A percentile compares a stretch with the other conserved stretches of the same genome.
phyloP scores from a whole-genome alignment of 1,139 yeast genomes.

The Saccharomyces hybrid region DNA sequence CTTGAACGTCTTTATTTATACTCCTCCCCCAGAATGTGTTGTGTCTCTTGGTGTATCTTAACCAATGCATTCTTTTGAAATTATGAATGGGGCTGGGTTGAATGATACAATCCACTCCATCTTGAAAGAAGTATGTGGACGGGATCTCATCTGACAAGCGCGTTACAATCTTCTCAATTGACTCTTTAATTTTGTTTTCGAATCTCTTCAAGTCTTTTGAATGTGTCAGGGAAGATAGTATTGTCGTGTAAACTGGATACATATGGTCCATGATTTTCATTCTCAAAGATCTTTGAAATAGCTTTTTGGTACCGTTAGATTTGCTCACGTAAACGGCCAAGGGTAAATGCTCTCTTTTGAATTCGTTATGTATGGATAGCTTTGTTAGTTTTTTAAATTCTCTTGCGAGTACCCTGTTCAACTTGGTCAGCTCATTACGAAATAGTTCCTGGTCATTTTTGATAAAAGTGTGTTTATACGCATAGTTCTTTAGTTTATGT shows the following conservation, averaged over 20 bases:
- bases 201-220: conserved; percentile 10
- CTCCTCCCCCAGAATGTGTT: conserved; percentile 21
- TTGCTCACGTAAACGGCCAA: conserved; percentile 22
- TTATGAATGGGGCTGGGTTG: conserved; percentile 25
- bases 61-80: conserved; percentile 28
- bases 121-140: conserved; percentile 18
- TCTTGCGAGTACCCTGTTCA: conserved; percentile 18
- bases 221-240: conserved; percentile 13
- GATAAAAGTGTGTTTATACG: conserved; percentile 20
- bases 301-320: conserved; percentile 13
- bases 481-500: conserved; percentile 13
- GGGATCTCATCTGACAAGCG: conserved; percentile 19
- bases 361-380: conserved; percentile 17
- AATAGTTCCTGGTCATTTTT: conserved; percentile 23
- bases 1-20: conserved; percentile 19
- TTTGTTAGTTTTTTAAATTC: conserved; percentile 21
- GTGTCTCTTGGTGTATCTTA: conserved; percentile 21
- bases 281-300: conserved; percentile 14
- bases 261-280: conserved; percentile 18
- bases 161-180: conserved; percentile 11
- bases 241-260: conserved; percentile 19
- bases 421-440: conserved; percentile 16
- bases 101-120: conserved; percentile 22
- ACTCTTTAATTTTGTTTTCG: conserved; percentile 12
- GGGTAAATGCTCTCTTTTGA: conserved; percentile 16